These are phyloP conservation scores for Chlorella sp. DNA, from an alignment of 139 green algal genomes.

Conservation along the genomic window DNA sequence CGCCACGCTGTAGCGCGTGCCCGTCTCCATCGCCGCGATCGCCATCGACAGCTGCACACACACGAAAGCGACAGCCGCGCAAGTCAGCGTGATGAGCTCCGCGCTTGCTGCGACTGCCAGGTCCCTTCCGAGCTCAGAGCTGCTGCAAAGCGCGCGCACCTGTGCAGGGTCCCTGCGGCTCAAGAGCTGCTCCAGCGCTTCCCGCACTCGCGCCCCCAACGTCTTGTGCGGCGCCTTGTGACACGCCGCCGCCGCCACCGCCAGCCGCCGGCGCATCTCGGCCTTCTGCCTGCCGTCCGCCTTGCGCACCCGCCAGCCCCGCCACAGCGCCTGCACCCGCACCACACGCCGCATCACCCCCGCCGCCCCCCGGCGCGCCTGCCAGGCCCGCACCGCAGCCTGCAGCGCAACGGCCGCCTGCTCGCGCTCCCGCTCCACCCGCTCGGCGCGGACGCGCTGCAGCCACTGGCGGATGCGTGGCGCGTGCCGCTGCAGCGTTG, in stretches of 20 bases:
- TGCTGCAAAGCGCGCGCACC: neutral
- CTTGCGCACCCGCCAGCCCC: slow-evolving; percentile 34
- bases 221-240: slow-evolving; percentile 23
- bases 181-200: slow-evolving; percentile 50
- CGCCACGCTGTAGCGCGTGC: slow-evolving; percentile 41
- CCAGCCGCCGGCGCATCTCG: slow-evolving; percentile 35
- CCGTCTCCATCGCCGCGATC: slow-evolving; percentile 30
- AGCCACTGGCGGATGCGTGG: too few relatives aligned
- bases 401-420: slow-evolving; percentile 30
- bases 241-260: slow-evolving; percentile 14
- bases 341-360: neutral
- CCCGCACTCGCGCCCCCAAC: slow-evolving; percentile 43
- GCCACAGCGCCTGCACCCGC: slow-evolving; percentile 48
- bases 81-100: neutral
- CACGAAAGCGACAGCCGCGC: neutral
- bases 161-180: slow-evolving; percentile 27
- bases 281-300: slow-evolving; percentile 8
- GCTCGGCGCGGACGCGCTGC: too few relatives aligned
- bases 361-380: slow-evolving; percentile 5
- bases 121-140: neutral
- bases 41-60: slow-evolving; percentile 30
- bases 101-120: neutral
- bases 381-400: slow-evolving; percentile 10
- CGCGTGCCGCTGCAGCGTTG: too few relatives aligned
- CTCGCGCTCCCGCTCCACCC: too few relatives aligned